A percentile compares a stretch with the other conserved stretches of the same genome.
Evolutionary conservation across 2,329 filamentous ascomycete genomes (phyloP).

Genomic region (Huntiella moniliformis): DNA sequence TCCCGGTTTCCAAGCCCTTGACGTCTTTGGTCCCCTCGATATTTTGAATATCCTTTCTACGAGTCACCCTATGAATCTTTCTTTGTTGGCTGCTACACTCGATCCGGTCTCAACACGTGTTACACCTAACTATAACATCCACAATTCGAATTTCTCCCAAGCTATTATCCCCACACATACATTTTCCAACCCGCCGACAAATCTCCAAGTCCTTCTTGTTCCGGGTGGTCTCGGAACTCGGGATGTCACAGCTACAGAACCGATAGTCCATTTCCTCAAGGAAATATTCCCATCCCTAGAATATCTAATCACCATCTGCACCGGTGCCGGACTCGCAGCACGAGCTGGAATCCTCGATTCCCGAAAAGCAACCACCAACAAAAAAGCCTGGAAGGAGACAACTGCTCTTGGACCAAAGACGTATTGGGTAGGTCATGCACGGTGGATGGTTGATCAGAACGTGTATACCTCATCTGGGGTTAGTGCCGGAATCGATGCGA

Average conservation of each 20-base stretch:
- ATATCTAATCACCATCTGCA: conserved; percentile 47
- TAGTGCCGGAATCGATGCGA: conserved; percentile 14
- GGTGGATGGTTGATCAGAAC: conserved; percentile 48
- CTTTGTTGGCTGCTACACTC: conserved; percentile 23
- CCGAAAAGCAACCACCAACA: conserved; percentile 46
- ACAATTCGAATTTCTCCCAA: conserved; percentile 21
- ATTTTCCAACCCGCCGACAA: conserved; percentile 28
- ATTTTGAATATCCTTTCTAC: conserved; percentile 24
- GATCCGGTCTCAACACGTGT: conserved; percentile 23
- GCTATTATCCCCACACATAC: conserved; percentile 27
- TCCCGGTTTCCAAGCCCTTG: conserved; percentile 26
- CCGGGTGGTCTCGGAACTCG: conserved; percentile 40
- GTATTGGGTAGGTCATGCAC: conserved; percentile 40
- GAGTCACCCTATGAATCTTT: conserved; percentile 21
- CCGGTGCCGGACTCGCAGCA: conserved; percentile 40
- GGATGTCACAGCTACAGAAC: conserved; percentile 15
- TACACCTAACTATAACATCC: conserved; percentile 15
- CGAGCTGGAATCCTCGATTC: conserved; percentile 41
- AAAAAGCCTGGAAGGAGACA: conserved; percentile 33
- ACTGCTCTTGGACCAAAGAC: conserved; percentile 29
- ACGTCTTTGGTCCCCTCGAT: conserved; percentile 29
- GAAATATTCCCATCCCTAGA: conserved; percentile 28
- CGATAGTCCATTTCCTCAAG: conserved; percentile 23
- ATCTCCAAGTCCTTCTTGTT: conserved; percentile 46
- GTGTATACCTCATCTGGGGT: conserved; percentile 46